These are phyloP conservation scores for Macrophomina tecta DNA, from an alignment of 2,329 filamentous ascomycete genomes.

Conservation along the genomic window DNA sequence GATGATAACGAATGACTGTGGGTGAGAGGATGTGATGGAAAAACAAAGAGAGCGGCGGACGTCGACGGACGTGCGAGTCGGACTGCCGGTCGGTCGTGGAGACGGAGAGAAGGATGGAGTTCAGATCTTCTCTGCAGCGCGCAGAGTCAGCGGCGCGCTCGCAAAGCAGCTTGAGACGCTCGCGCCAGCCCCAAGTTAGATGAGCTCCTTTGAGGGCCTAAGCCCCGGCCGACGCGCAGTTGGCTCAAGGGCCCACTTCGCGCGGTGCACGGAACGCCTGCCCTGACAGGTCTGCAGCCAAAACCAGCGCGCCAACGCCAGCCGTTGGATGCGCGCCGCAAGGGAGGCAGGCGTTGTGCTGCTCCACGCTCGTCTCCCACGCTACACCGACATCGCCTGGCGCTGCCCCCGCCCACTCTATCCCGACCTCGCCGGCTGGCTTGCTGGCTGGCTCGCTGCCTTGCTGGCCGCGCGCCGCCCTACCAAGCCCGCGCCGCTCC, in stretches of 20 bases:
- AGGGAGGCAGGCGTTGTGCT: constrained; percentile 10
- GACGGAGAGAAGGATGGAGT: constrained; percentile 24
- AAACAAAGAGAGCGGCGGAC: constrained; percentile 18
- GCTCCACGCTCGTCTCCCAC: constrained; percentile 7
- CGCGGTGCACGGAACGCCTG: neutral
- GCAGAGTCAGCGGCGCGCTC: constrained; percentile 25
- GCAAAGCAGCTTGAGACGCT: constrained; percentile 23
- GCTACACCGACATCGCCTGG: constrained; percentile 15
- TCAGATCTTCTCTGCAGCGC: constrained; percentile 24
- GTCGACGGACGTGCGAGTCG: constrained; percentile 20
- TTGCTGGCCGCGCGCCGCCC: neutral
- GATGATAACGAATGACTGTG: constrained; percentile 47
- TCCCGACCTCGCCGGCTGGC: constrained; percentile 11
- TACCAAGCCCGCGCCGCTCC: constrained; percentile 12
- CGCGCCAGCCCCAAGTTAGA: constrained; percentile 21
- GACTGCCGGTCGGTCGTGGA: constrained; percentile 6
- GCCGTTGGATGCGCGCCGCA: constrained; percentile 8
- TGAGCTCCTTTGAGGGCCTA: constrained; percentile 25
- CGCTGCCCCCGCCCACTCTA: constrained; percentile 1
- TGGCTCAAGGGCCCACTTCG: constrained; percentile 16
- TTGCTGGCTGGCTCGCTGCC: neutral
- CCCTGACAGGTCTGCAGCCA: constrained; percentile 18
- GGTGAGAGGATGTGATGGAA: constrained; percentile 22
- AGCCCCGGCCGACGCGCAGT: constrained; percentile 19
- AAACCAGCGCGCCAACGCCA: constrained; percentile 3